A percentile compares a stretch with the other conserved stretches of the same genome.
phyloP scores from a whole-genome alignment of 2,329 filamentous ascomycete species.

The Colletotrichum theobromicola region DNA sequence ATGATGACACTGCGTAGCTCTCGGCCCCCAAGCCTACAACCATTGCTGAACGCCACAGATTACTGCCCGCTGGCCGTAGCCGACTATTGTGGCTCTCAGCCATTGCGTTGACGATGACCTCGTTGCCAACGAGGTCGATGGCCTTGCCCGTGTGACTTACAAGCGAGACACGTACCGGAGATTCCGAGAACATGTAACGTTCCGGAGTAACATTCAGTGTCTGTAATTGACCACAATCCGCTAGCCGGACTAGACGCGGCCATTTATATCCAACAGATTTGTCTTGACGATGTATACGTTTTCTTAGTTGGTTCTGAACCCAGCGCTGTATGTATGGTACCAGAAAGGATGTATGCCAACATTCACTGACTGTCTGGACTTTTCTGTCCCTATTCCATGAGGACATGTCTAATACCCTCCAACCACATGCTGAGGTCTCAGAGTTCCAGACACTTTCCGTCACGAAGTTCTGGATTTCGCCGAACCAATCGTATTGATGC shows the following conservation, averaged over 20 bases:
- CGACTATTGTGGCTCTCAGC: no score
- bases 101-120: no score
- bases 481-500: neutral
- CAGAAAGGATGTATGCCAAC: neutral
- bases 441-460: accelerated
- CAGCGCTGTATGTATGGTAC: accelerated
- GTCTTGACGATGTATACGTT: neutral
- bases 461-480: neutral
- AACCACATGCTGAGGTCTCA: accelerated
- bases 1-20: no score
- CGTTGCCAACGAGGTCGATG: no score
- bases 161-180: no score
- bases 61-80: no score
- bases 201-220: accelerated
- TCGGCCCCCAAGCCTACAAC: no score
- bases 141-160: no score
- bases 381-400: neutral
- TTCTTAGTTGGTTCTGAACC: neutral
- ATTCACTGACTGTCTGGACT: neutral
- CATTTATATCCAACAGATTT: neutral
- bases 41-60: no score
- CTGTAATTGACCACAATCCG: neutral
- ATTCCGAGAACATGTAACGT: neutral
- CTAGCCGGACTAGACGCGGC: neutral
- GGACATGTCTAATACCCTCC: neutral